Base-by-base conservation (phyloP, 805 yeast species). In the Starmerella cellae region DNA sequence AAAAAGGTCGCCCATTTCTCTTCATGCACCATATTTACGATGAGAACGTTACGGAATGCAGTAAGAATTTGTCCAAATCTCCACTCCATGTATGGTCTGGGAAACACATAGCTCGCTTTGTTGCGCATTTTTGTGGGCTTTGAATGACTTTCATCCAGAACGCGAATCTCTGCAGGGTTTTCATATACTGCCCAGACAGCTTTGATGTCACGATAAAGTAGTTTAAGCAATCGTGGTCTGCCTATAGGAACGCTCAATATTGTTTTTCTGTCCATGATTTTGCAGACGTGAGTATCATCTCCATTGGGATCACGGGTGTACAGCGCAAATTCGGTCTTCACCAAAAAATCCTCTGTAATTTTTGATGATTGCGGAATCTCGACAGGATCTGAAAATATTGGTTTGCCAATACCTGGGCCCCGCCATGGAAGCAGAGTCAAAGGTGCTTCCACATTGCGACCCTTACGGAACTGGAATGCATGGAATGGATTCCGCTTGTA, bases 251-350 rank as follows among this genome's bases (percentile, higher is more conserved):
- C 38, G 13, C 24, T 30, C 10, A 45, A 19, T 11, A 23, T 21
- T 5, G 27, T 27, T 2, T 32, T 24, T 10, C 45, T 34, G 18
- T 27, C 35, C 14, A 47, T 28, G 19, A 46, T 44, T 29, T 48
- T 48, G 22, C 35, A n/a, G 17, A 48, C 17, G 6, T 14, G 23
- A 16, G 22, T 28, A 38, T 48, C 52, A 18, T 48, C 50, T 16
- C 50, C 50, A 27, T 48, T 48, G 5, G 48, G 44, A n/a, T 47
- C 44, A 21, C 52, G 47, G 13, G 49, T 47, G 35, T 47, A 48
- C 20, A 48, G 27, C 3, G 48, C 50, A 26, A 36, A 38, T 27
- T 44, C 46, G 14, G 50, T 46, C 28, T 46, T 48, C 16, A 48
- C 44, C 36, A 48, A 16, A 34, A 48, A 48, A 26, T 48, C 51